Conservation (phyloP, 768 basidiomycete species). For the Leccinum imitatum region DNA sequence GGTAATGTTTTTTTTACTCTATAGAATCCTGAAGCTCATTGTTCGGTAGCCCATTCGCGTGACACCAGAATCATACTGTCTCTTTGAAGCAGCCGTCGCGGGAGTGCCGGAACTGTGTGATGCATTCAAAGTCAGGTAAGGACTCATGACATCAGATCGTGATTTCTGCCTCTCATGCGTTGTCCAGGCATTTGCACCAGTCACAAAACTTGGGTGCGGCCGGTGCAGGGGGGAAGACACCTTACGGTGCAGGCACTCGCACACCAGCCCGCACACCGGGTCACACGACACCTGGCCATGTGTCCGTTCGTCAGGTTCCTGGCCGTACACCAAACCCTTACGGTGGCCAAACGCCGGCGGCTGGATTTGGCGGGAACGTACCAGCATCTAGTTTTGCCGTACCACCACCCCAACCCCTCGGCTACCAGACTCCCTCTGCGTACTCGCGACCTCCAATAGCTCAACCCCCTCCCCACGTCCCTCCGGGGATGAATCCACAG, state of each 20-base stretch:
- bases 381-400: constrained; percentile 31
- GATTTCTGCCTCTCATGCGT: constrained; percentile 8
- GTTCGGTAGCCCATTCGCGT: constrained; percentile 74
- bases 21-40: not conserved
- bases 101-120: constrained; percentile 94
- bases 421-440: constrained; percentile 41
- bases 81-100: constrained; percentile 87
- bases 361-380: constrained; percentile 29
- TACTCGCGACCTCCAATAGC: constrained; percentile 41
- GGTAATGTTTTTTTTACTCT: constrained; percentile 44
- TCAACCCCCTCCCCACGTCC: constrained; percentile 44
- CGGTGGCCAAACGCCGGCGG: constrained; percentile 41
- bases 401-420: constrained; percentile 35
- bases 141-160: not conserved
- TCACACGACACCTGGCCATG: constrained; percentile 76
- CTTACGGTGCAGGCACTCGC: constrained; percentile 70
- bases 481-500: constrained; percentile 65
- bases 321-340: constrained; percentile 83
- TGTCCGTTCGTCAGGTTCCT: constrained; percentile 66
- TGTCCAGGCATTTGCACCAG: constrained; percentile 68
- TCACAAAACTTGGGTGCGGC: constrained; percentile 60
- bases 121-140: constrained; percentile 89
- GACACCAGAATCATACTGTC: constrained; percentile 83
- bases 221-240: constrained; percentile 70
- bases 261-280: constrained; percentile 76